Conservation (phyloP, 305 asterid genomes). For the Petunia hybrid region DNA sequence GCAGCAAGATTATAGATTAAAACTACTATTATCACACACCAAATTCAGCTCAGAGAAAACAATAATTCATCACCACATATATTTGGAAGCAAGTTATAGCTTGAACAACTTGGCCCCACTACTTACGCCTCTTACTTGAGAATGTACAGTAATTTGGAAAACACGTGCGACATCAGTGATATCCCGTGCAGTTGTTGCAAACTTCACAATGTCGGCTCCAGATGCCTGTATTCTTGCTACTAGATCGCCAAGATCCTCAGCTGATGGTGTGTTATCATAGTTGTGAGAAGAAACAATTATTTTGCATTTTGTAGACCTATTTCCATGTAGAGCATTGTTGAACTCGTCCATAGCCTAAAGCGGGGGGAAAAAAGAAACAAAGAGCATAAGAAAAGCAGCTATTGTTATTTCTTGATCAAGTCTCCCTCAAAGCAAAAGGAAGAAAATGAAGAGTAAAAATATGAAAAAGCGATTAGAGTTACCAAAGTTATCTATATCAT, state of each 20-base stretch:
- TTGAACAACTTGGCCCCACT: slow-evolving; percentile 7
- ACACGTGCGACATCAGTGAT: slow-evolving; percentile 90
- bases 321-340: slow-evolving; percentile 60
- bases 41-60: slow-evolving; percentile 10
- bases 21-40: slow-evolving; percentile 12
- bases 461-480: slow-evolving; percentile 9
- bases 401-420: neutral
- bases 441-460: slow-evolving; percentile 12
- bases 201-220: slow-evolving; percentile 95
- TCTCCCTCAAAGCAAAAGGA: slow-evolving; percentile 8
- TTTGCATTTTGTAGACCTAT: slow-evolving; percentile 75
- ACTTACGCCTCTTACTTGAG: slow-evolving; percentile 76
- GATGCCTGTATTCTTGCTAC: slow-evolving; percentile 92
- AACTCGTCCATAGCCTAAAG: slow-evolving; percentile 80
- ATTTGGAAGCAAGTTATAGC: neutral
- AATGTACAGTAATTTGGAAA: slow-evolving; percentile 86
- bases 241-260: slow-evolving; percentile 84
- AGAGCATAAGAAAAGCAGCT: slow-evolving; percentile 1
- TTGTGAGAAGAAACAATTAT: slow-evolving; percentile 93
- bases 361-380: slow-evolving; percentile 24
- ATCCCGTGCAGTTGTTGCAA: slow-evolving; percentile 91
- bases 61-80: slow-evolving; percentile 4
- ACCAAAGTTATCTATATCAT: neutral
- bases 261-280: slow-evolving; percentile 77
- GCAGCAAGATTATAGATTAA: slow-evolving; percentile 17